Evolutionary conservation across 495 filamentous ascomycete genomes (phyloP), one percentile per base, ranked within the genome.

Genomic region (Neurospora terricola): DNA sequence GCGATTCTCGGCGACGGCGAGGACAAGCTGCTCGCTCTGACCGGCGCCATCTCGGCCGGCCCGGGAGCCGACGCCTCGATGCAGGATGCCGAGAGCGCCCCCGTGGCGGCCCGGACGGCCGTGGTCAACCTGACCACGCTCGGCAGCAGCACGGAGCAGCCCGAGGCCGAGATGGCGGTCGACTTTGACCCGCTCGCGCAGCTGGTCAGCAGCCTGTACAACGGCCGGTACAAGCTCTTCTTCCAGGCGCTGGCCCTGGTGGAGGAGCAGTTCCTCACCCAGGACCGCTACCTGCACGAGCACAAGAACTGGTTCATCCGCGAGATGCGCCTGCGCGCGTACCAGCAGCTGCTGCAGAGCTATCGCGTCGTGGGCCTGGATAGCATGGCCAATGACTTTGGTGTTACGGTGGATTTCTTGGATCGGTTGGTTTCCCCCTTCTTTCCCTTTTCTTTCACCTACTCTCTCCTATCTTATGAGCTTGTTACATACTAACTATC

Each of bases 331-430:
- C 88, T 97, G 68, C 89, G 94, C 71, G 95, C 92, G 45, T 99
- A 99, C 81, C 92, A 96, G 82, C 96, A 99, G 83, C 88, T 99
- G 36, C 88, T 99, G n/a, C 94, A 97, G 84, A 96, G 92, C 80
- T 99, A 99, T 81, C 91, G 94, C 39, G 93, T 98, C n/a, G 96
- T 99, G 23, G 93, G 94, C 9, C 85, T 99, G 77, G 90, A 90
- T 80, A 97, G 91, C 85, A 99, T 99, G 95, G 96, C 96, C 18
- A 91, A 88, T 69, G 93, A 96, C 79, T 99, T 99, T 83, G 96
- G 96, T 30, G 93, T 99, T 70, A 93, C 93, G 5, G 93, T 98
- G 10, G 96, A 98, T 78, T 99, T 92, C 83, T 85, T 99, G 73
- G 96, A 99, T 82, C 91, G 92, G 94, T 96, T 87, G 66, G 87